These are phyloP conservation scores for Anthostomella pinea DNA, from an alignment of 2,329 filamentous ascomycete genomes.

Conservation along the genomic window DNA sequence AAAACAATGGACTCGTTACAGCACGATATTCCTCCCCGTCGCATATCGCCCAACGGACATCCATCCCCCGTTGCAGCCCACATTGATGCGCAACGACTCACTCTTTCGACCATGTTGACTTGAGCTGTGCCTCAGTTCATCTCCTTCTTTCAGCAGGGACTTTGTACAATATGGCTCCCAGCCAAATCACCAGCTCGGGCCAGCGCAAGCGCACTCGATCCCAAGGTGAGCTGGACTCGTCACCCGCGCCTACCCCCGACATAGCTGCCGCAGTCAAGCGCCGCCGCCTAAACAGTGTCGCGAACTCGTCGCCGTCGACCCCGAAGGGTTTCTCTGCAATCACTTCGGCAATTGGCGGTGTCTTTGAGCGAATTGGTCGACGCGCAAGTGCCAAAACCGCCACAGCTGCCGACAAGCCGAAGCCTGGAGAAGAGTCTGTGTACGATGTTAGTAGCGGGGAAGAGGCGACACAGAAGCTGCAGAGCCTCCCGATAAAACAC, in stretches of 20 bases:
- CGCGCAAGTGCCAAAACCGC: constrained; percentile 4
- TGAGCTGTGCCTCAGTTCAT: too few species aligned
- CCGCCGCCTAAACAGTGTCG: constrained; percentile 19
- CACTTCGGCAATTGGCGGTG: constrained; percentile 22
- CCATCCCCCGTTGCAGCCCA: too few species aligned
- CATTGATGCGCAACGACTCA: too few species aligned
- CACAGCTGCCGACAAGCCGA: constrained; percentile 4
- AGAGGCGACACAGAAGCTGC: constrained; percentile 9
- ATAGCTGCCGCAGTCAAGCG: constrained; percentile 21
- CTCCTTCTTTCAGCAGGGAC: too few species aligned
- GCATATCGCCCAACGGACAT: too few species aligned
- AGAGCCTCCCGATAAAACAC: constrained; percentile 17
- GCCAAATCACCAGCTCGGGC: constrained; percentile 17
- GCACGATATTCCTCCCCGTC: too few species aligned
- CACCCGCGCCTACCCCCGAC: constrained; percentile 19
- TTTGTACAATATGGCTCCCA: constrained; percentile 23
- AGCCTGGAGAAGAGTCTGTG: constrained; percentile 8
- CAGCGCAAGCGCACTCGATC: constrained; percentile 26
- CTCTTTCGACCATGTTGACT: too few species aligned
- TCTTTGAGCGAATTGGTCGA: constrained; percentile 8
- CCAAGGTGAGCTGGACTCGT: constrained; percentile 20
- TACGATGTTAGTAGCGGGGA: constrained; percentile 21
- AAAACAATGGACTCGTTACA: too few species aligned
- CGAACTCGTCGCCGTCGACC: constrained; percentile 22
- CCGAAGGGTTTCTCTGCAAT: constrained; percentile 23